Evolutionary conservation across 495 filamentous ascomycete genomes (phyloP), one percentile per base, ranked within the genome.

Genomic region (Lindgomyces ingoldianus): DNA sequence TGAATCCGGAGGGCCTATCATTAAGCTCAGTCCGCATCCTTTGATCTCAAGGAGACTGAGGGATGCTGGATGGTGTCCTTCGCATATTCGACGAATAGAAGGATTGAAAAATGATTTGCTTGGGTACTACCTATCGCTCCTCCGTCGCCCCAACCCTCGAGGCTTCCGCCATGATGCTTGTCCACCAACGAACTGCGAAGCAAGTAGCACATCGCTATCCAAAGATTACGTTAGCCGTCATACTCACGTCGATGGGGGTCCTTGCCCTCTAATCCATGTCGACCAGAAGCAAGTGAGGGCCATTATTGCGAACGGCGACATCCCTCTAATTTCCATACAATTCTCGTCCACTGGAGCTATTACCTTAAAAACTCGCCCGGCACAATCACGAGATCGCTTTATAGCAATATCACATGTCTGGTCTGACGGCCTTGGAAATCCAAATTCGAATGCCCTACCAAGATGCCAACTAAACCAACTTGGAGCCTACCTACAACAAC

Each of bases 331-430:
- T 6, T 39, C 33, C 33, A 14, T 39, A 6, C 33, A 39, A 6
- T 6, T 14, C 33, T 6, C 33, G 33, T 14, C 33, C 6, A 39
- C 6, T 14, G 6, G 14, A 14, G 33, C 6, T 14, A 39, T 39
- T 14, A 6, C 6, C 6, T 14, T 39, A 6, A 39, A 14, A 14
- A 14, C 14, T 39, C 33, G 33, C 33, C 6, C 14, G 33, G 33
- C 33, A 14, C 6, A 39, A 14, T 6, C 33, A 6, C 6, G 14
- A 6, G 33, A 39, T 14, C 33, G 33, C 33, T 62, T 51, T 33
- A 33, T 65, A 1, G 62, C 64, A 4, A 57, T 64, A n/a, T 58
- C 51, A 14, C 65, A 68, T 36, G 61, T 59, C 50, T 64, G 52
- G 44, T 30, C 50, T 16, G 61, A 68, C 45, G 61, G 65, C 4